phyloP scores from a whole-genome alignment of 202 grass and related monocot species.

The Dendrocalamus latiflorus region DNA sequence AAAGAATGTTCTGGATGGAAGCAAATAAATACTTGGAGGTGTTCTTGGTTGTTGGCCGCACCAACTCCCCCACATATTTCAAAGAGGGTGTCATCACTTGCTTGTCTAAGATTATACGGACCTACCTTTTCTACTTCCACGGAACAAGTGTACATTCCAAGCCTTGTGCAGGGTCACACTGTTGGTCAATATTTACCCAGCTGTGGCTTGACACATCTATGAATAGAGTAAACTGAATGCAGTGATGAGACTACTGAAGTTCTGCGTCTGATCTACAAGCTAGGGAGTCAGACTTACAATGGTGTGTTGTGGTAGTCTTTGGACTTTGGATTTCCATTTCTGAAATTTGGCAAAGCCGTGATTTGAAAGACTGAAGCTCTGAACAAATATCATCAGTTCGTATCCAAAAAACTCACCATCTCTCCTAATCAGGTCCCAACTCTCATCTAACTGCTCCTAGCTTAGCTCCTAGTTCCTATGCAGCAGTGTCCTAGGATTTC shows the following conservation, averaged over 20 bases:
- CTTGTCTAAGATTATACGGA: constrained; percentile 18
- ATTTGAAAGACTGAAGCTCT: background rate
- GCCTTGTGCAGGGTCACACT: background rate
- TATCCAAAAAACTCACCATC: background rate
- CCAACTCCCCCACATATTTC: constrained; percentile 49
- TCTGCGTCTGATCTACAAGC: background rate
- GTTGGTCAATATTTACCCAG: background rate
- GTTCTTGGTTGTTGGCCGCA: constrained; percentile 59
- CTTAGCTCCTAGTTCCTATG: constrained; percentile 12
- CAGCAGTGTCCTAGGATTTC: background rate
- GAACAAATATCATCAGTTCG: background rate
- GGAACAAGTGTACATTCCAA: constrained; percentile 5
- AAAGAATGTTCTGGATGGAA: constrained; percentile 33
- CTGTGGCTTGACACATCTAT: background rate
- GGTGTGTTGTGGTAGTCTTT: background rate
- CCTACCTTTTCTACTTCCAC: constrained; percentile 19
- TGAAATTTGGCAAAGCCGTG: background rate
- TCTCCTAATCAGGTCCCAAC: constrained; percentile 18
- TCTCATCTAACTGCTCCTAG: background rate
- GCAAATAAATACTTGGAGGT: constrained; percentile 22
- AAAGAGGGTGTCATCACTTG: constrained; percentile 42
- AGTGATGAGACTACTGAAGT: background rate
- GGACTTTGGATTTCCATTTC: background rate
- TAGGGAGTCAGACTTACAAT: background rate
- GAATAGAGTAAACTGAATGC: background rate